Conservation (phyloP, 2,329 filamentous ascomycete species). For the Fusarium sp. region DNA sequence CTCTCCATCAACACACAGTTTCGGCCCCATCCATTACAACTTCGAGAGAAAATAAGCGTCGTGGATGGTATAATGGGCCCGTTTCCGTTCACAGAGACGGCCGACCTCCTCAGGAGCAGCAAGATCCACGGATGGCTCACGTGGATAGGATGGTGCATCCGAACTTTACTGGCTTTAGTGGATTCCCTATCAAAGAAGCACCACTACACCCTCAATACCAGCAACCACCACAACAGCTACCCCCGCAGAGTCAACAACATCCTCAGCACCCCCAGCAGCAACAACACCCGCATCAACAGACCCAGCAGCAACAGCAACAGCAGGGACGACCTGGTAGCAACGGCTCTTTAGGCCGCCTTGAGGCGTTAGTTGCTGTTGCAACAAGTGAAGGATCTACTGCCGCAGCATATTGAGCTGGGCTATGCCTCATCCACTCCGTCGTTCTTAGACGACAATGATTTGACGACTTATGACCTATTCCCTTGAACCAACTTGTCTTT, state of each 20-base stretch:
- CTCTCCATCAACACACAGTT: slow-evolving; percentile 67
- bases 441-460: slow-evolving; percentile 34
- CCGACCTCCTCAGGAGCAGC: slow-evolving; percentile 39
- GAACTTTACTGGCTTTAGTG: slow-evolving; percentile 63
- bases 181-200: slow-evolving; percentile 57
- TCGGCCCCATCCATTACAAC: slow-evolving; percentile 67
- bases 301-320: slow-evolving; percentile 43
- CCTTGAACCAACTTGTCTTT: slow-evolving; percentile 11
- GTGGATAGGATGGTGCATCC: slow-evolving; percentile 69
- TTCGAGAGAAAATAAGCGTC: slow-evolving; percentile 70
- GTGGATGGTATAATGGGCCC: slow-evolving; percentile 76
- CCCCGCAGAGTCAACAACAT: slow-evolving; percentile 29
- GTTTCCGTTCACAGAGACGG: slow-evolving; percentile 53
- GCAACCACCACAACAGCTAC: slow-evolving; percentile 7
- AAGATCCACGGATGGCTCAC: slow-evolving; percentile 53
- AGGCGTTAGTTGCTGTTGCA: slow-evolving; percentile 57
- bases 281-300: slow-evolving; percentile 44
- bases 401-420: slow-evolving; percentile 49
- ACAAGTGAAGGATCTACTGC: slow-evolving; percentile 57
- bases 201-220: slow-evolving; percentile 44
- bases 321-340: slow-evolving; percentile 45
- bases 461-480: slow-evolving; percentile 42
- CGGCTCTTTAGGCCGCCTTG: slow-evolving; percentile 52
- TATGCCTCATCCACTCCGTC: background rate
- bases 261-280: slow-evolving; percentile 24